Evolutionary conservation across 805 yeast species (phyloP), one percentile per base, ranked within the genome.

Genomic region (Myxozyma melibiosi): DNA sequence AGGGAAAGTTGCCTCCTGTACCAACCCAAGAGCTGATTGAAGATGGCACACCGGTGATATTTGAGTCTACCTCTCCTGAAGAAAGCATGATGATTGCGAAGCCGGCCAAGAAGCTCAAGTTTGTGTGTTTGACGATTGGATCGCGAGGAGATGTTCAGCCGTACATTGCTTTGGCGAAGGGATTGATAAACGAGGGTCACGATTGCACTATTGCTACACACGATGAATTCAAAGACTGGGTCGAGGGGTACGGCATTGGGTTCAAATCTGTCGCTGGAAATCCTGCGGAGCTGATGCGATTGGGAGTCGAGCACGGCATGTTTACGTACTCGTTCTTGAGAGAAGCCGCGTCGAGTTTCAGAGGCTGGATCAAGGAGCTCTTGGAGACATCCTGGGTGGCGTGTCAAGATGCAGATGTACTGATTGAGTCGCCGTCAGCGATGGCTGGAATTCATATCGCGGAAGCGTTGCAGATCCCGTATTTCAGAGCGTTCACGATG

Each of bases 141-240:
- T 90, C 97, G 0, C 78, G 98, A 57, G 98, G 98, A 33, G 98
- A 92, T 72, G 97, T 92, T 5, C 98, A 92, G 72, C 98, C 98
- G 0, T 92, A 90, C 69, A 86, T 92, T 63, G 92, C 97, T 0
- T 73, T 92, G n/a, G 94, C 89, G 0, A 83, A 84, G 63, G 96
- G 91, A 0, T 75, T 92, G 41, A 71, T 82, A 45, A 76, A 74
- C 24, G 97, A 92, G 64, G 97, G 97, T 0, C 97, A 92, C 68
- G 71, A 72, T 18, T 96, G 89, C 1, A 83, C 84, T 27, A 91
- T 92, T 55, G 95, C 92, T 0, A 87, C 97, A 0, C 98, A 92
- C 71, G 67, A 65, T 0, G 98, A 92, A 70, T 92, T 91, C 70
- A 76, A 79, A 64, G 83, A 77, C 2, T 90, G 96, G 90, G 82